A percentile compares a stretch with the other conserved stretches of the same genome.
phyloP scores from a whole-genome alignment of 257 asterid genomes.

The Solanum sparsipilum region DNA sequence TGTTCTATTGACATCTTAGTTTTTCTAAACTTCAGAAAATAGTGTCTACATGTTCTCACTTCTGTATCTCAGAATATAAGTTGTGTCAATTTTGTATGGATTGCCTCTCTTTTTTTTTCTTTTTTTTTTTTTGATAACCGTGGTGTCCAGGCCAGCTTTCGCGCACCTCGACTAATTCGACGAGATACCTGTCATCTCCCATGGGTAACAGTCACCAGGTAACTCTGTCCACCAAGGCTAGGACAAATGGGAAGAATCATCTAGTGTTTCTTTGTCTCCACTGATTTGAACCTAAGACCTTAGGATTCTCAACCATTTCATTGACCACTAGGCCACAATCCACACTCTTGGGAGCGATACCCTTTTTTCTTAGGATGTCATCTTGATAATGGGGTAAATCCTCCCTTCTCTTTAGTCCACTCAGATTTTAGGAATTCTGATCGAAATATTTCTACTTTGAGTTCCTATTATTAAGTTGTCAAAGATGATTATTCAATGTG shows the following conservation, averaged over 20 bases:
- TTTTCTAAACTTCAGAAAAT: not conserved
- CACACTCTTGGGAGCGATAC: not conserved
- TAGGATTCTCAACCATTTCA: no score
- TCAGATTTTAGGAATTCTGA: not conserved
- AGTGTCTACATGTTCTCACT: not conserved
- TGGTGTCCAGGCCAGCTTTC: not conserved
- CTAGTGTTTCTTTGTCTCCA: not conserved
- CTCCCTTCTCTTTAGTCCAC: not conserved
- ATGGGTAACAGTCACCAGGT: no score
- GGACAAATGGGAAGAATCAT: not conserved
- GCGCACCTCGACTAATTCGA: not conserved
- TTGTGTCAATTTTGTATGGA: not conserved
- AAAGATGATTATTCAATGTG: not conserved
- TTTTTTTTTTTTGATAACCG: not conserved
- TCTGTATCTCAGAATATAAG: not conserved
- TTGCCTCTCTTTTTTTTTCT: not conserved
- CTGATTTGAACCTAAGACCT: no score
- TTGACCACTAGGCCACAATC: no score
- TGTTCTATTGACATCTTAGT: not conserved
- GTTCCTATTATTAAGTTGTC: not conserved
- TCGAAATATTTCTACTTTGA: not conserved
- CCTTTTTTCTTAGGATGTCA: not conserved
- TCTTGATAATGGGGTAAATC: not conserved
- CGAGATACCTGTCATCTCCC: not conserved
- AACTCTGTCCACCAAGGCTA: not conserved